Percentiles rank a stretch among this genome's conserved stretches.
Evolutionary conservation across 768 basidiomycete species (phyloP).

Genomic region (Saitozyma sp.): DNA sequence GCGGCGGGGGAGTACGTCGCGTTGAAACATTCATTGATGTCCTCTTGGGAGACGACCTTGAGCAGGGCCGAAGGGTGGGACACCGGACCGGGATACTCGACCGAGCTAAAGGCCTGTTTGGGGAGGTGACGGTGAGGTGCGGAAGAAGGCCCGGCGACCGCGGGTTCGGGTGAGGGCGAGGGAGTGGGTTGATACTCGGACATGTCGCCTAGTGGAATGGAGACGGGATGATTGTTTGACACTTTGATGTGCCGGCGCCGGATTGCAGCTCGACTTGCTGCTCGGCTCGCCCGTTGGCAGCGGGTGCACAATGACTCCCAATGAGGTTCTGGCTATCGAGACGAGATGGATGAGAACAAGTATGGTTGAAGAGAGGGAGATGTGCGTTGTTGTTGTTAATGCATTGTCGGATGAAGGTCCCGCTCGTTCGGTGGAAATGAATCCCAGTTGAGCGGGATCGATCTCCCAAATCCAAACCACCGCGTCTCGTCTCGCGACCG

Average conservation of each 20-base stretch:
- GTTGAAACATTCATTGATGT: slow-evolving; percentile 72
- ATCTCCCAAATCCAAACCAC: too few relatives aligned
- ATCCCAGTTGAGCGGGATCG: neutral
- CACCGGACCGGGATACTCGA: slow-evolving; percentile 91
- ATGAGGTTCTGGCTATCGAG: neutral
- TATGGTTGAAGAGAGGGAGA: neutral
- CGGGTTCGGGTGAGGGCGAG: slow-evolving; percentile 12
- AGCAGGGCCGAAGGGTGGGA: slow-evolving; percentile 62
- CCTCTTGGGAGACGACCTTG: slow-evolving; percentile 65
- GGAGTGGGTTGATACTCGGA: slow-evolving; percentile 9
- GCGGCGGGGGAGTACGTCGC: slow-evolving; percentile 2
- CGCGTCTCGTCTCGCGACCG: neutral
- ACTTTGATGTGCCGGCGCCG: too few relatives aligned
- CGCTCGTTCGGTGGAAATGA: neutral
- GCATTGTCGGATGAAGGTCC: neutral
- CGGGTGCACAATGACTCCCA: neutral
- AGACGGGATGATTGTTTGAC: too few relatives aligned
- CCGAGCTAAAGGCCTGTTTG: slow-evolving; percentile 65
- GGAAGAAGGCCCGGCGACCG: slow-evolving; percentile 1
- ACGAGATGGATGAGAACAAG: neutral
- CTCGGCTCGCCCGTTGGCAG: neutral
- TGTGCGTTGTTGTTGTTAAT: neutral
- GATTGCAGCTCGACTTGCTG: neutral
- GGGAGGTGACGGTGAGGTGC: slow-evolving; percentile 40
- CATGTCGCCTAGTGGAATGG: slow-evolving; percentile 2